Base-by-base conservation (phyloP, 805 yeast genomes). In the Babjeviella inositovora region DNA sequence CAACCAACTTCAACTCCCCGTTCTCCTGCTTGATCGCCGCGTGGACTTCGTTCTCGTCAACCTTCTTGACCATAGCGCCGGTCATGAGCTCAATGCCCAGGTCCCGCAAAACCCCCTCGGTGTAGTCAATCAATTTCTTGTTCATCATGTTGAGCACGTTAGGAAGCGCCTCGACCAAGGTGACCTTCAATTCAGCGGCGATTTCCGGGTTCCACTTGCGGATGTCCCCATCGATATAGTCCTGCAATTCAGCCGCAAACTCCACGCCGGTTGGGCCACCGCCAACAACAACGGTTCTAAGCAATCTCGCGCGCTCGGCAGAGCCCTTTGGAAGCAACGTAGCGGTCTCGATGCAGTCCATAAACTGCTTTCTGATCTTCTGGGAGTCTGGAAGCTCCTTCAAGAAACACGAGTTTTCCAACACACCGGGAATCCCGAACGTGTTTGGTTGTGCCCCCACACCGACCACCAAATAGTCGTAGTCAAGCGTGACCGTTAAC, bases 191-290 rank as follows among this genome's bases (percentile, higher is more conserved):
- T 50, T 85, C 96, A 36, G 62, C 56, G 33, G 81, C 72, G 34
- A 85, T 67, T 39, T 65, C 75, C 20, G 96, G 96, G 55, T 80
- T 75, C 84, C 92, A 80, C 53, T 74, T 79, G 39, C 57, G 54
- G 52, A 85, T 62, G 51, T 85, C 97, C 50, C 85, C 92, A 48
- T 79, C 84, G 32, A 84, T 77, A 53, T 80, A 87, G 52, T 85
- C 97, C 55, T 79, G 92, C 38, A 85, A 57, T 54, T 87, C 96
- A 42, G 93, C 97, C 35, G 96, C 95, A 39, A 84, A 77, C 56
- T 84, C 96, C 32, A 85, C 95, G 57, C 97, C 97, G 20, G 97
- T 85, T 46, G 97, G 96, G 33, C 97, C 97, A 53, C 96, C 97
- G 41, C 97, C 97, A 36, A 90, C 92, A 32, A 87, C 93, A 32